Evolutionary conservation across 495 filamentous ascomycete species (phyloP), one percentile per base, ranked within the genome.

Genomic region (Talaromyces nanjingensis): DNA sequence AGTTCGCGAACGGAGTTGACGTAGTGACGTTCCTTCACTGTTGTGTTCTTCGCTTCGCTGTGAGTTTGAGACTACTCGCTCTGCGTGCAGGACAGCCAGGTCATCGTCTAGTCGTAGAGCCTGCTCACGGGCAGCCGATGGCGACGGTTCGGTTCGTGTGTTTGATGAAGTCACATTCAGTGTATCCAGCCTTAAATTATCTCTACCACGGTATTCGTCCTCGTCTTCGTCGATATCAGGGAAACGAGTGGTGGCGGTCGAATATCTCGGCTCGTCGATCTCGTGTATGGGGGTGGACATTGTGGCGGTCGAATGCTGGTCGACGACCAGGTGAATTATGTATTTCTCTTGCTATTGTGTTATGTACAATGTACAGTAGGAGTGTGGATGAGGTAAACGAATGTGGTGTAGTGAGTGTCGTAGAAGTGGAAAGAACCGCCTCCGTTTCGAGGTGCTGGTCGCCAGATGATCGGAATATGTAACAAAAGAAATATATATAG

Each of bases 21-120:
- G 69, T 39, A 87, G 76, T 0, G 81, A 83, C 31, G 67, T 70
- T 6, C 65, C 74, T 64, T 64, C 74, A 45, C 73, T 73, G 63
- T 63, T 73, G 63, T 63, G 70, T 20, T 79, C 73, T 54, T 74
- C 68, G 33, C 79, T 77, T 55, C 84, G 76, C 16, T 85, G 74
- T 18, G 72, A 84, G 70, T 71, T 77, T 2, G 84, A 86, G 0
- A 88, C 89, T 39, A 90, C 81, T 4, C 87, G 86, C 77, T 98
- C 93, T 6, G 89, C 89, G 59, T 91, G 87, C 33, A 96, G 79
- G 60, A 97, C 78, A 45, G 91, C 86, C 31, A 97, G 73, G 70
- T 97, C 92, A 77, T 98, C 93, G 49, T 90, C 88, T 22, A 96
- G 74, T 33, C 90, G 83, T 65, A 84, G 82, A 6, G 86, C 86